Evolutionary conservation across 441 rosid genomes (phyloP).

Genomic region (Euphorbia schlechtendalii): DNA sequence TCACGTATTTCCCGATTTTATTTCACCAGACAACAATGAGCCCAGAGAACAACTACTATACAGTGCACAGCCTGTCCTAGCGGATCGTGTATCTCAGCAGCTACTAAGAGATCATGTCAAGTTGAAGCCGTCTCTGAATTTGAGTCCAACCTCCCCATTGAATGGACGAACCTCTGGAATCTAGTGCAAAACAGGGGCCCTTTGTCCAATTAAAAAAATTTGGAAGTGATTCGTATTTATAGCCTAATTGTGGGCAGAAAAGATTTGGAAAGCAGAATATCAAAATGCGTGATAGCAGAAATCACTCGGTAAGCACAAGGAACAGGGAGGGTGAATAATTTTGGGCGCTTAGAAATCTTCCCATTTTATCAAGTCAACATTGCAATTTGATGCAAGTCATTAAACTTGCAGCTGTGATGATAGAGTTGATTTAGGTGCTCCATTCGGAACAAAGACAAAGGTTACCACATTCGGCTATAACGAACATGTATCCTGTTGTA

Average conservation of each 20-base stretch:
- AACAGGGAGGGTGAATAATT: not conserved
- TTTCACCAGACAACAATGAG: conserved; percentile 35
- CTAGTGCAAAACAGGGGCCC: conserved; percentile 11
- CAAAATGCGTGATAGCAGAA: not conserved
- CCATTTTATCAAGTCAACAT: not conserved
- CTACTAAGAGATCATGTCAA: conserved; percentile 57
- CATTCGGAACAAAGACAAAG: conserved; percentile 1
- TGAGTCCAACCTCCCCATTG: conserved; percentile 42
- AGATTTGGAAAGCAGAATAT: conserved; percentile 1
- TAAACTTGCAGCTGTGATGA: not conserved
- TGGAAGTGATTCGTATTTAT: conserved; percentile 3
- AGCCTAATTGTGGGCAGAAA: not conserved
- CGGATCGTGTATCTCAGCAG: conserved; percentile 68
- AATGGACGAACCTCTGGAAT: conserved; percentile 38
- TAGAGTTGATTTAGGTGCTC: not conserved
- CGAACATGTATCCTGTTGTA: conserved; percentile 22
- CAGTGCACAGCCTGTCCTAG: conserved; percentile 21
- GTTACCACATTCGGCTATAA: conserved; percentile 1
- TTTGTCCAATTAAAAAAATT: conserved; percentile 4
- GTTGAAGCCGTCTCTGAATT: conserved; percentile 51
- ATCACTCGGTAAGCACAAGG: not conserved
- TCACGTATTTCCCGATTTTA: conserved; percentile 47
- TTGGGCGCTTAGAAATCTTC: not conserved
- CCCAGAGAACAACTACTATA: too few relatives aligned
- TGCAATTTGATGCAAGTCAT: not conserved